These are phyloP conservation scores for Arthromyces matolae DNA, from an alignment of 768 basidiomycete genomes.

Conservation along the genomic window DNA sequence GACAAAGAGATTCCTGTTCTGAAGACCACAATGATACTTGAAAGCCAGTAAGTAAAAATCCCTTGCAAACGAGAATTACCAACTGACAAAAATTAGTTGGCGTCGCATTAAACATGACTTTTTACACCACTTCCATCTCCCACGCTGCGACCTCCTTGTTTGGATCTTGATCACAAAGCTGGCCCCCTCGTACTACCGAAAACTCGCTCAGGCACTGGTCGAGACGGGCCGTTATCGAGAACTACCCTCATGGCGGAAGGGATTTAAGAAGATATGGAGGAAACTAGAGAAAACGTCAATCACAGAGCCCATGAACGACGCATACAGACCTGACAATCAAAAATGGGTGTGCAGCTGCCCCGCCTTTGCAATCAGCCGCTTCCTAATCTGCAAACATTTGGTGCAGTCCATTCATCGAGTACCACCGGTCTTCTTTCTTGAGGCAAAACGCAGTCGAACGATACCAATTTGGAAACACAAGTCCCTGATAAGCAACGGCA, in stretches of 20 bases:
- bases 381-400: slow-evolving; percentile 9
- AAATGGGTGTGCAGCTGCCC: slow-evolving; percentile 16
- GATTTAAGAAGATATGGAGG: slow-evolving; percentile 15
- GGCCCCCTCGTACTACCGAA: neutral
- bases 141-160: neutral
- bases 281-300: slow-evolving; percentile 11
- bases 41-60: slow-evolving; percentile 23
- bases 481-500: no score
- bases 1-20: slow-evolving; percentile 18
- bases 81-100: neutral
- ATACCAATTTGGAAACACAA: slow-evolving; percentile 17
- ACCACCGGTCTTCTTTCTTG: slow-evolving; percentile 18
- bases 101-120: neutral
- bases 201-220: neutral
- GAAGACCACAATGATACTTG: slow-evolving; percentile 27
- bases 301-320: slow-evolving; percentile 15
- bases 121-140: no score
- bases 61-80: neutral
- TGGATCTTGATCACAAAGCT: slow-evolving; percentile 1
- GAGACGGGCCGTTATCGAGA: slow-evolving; percentile 4
- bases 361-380: slow-evolving; percentile 18
- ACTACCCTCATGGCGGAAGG: slow-evolving; percentile 15
- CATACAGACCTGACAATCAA: slow-evolving; percentile 12
- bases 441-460: slow-evolving; percentile 7
- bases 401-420: slow-evolving; percentile 3